Evolutionary conservation across 495 filamentous ascomycete genomes (phyloP), one percentile per base, ranked within the genome.

Genomic region (Amniculicola lignicola): DNA sequence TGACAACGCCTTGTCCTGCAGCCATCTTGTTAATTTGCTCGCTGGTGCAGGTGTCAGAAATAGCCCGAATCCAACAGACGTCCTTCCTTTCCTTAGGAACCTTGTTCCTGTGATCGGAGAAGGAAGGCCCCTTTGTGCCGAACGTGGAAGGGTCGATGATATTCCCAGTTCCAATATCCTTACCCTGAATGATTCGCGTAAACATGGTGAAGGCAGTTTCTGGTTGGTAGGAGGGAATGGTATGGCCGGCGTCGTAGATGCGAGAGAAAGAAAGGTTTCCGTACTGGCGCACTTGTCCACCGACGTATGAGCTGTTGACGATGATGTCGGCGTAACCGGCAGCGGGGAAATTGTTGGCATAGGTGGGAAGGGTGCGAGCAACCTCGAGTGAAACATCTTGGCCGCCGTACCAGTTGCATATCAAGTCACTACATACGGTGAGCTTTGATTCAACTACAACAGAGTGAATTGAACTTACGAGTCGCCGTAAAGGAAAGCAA

Each of bases 51-150:
- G 79, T 79, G 6, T 57, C 58, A 2, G 52, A 49, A 14, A 81
- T 70, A 46, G 69, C 69, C 33, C 83, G 75, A 5, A 86, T 51
- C 69, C 75, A 87, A 66, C 84, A 88, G 9, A 75, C 80, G 67
- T 72, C 1, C 49, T 23, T 0, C 54, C 35, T 25, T 15, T 52
- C 14, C 16, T 44, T 14, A 18, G 46, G 37, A 3, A 19, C 35
- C 12, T 64, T 72, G 45, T 77, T 70, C 2, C 68, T 71, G 36
- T 72, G 65, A 3, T 71, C 76, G 2, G 82, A 71, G 51, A 78
- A 77, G 18, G 65, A 44, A 4, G 74, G 67, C 4, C 85, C 85
- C 7, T 69, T 73, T 5, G 77, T 83, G 53, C 70, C 72, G 66
- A 80, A 86, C 19, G 54, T 64, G 9, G 69, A 65, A 4, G 79